phyloP scores from a whole-genome alignment of 805 yeast genomes.

The Ogataea methylovora region DNA sequence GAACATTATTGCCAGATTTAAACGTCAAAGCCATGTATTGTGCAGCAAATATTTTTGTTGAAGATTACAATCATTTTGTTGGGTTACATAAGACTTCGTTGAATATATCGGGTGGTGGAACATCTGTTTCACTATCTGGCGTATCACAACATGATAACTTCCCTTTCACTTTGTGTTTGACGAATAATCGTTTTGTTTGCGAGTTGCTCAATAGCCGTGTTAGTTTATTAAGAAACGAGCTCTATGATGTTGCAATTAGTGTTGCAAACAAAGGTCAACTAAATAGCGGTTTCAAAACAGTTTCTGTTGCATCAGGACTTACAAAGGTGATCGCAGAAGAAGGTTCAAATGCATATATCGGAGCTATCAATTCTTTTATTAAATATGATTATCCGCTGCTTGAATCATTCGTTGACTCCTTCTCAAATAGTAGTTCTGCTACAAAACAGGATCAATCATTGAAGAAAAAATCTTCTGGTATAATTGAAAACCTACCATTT shows the following conservation, averaged over 20 bases:
- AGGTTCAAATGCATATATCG: constrained; percentile 14
- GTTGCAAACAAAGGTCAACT: constrained; percentile 15
- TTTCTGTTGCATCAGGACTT: constrained; percentile 9
- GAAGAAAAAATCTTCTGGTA: neutral
- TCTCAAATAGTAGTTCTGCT: neutral
- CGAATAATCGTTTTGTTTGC: constrained; percentile 4
- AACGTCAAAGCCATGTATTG: no score
- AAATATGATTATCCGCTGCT: constrained; percentile 17
- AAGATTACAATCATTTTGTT: constrained; percentile 11
- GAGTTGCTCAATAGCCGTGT: constrained; percentile 5
- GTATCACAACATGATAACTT: constrained; percentile 8
- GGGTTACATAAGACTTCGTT: constrained; percentile 15
- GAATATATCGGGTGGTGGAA: constrained; percentile 11
- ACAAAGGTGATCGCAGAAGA: constrained; percentile 10
- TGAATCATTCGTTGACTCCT: constrained; percentile 9
- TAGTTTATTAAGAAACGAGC: constrained; percentile 8
- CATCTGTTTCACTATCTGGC: constrained; percentile 10
- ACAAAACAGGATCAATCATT: neutral
- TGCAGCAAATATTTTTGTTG: constrained; percentile 12
- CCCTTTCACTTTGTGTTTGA: constrained; percentile 15
- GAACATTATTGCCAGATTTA: no score
- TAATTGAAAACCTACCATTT: constrained; percentile 1
- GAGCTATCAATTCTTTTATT: constrained; percentile 13
- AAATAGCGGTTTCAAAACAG: constrained; percentile 14
- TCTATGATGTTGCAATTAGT: constrained; percentile 7